Conservation (phyloP, 371 early-diverging fungal species). For the Rhizopus arrhizus region DNA sequence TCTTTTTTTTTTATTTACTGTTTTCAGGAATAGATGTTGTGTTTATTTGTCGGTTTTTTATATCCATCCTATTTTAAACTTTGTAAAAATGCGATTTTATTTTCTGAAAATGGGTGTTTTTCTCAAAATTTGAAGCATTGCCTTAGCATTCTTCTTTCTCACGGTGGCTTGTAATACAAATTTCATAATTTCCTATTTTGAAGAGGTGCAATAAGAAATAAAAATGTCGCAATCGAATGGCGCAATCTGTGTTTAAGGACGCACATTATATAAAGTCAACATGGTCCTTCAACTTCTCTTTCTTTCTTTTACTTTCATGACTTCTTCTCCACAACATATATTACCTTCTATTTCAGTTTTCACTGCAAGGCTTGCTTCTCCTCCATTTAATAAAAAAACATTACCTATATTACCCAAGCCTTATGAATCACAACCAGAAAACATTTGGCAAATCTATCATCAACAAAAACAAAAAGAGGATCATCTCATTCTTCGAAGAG, state of each 20-base stretch:
- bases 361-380: constrained; percentile 18
- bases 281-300: neutral
- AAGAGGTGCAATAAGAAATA: constrained; percentile 18
- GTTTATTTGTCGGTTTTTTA: too few species aligned
- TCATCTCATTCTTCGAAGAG: constrained; percentile 1
- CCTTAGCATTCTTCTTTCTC: neutral
- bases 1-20: too few species aligned
- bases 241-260: constrained; percentile 20
- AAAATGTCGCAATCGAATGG: constrained; percentile 36
- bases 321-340: neutral
- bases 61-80: too few species aligned
- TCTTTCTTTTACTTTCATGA: constrained; percentile 2
- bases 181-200: too few species aligned
- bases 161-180: too few species aligned
- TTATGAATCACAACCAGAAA: neutral
- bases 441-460: neutral
- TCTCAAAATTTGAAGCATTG: too few species aligned
- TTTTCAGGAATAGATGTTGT: too few species aligned
- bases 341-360: constrained; percentile 27
- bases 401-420: constrained; percentile 27
- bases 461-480: too few species aligned
- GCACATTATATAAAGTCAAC: neutral
- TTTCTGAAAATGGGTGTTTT: too few species aligned
- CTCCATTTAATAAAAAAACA: constrained; percentile 20
- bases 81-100: too few species aligned